Conservation (phyloP, 345 rosid genomes). For the Arabis alpina region DNA sequence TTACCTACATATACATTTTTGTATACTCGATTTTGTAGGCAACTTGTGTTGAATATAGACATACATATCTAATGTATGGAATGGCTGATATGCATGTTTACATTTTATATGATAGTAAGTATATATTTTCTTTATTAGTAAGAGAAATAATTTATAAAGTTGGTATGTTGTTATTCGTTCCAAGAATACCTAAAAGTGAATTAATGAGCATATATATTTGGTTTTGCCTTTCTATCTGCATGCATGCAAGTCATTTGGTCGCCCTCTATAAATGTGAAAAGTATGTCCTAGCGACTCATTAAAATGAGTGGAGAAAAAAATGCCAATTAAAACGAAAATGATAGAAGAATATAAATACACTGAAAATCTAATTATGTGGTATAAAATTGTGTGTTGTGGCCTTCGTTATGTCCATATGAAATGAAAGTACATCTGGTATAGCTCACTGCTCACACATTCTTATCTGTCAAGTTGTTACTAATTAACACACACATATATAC, state of each 20-base stretch:
- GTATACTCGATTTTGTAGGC: too few species aligned
- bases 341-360: not conserved
- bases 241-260: conserved; percentile 41
- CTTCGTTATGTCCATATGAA: conserved; percentile 9
- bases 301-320: conserved; percentile 11
- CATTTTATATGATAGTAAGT: too few species aligned
- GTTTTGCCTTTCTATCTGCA: conserved; percentile 37
- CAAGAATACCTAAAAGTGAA: not conserved
- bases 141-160: not conserved
- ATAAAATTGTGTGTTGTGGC: conserved; percentile 8
- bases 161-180: not conserved
- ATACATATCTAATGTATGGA: too few species aligned
- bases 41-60: too few species aligned
- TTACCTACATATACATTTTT: too few species aligned
- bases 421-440: conserved; percentile 2
- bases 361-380: conserved; percentile 25
- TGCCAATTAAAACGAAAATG: not conserved
- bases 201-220: conserved; percentile 6
- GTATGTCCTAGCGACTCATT: conserved; percentile 42
- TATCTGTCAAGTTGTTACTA: conserved; percentile 13
- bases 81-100: too few species aligned
- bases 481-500: not conserved
- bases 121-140: not conserved
- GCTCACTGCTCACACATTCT: not conserved
- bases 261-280: conserved; percentile 38